Conservation (phyloP, 495 filamentous ascomycete species). For the Hypoxylon lienhwacheense region DNA sequence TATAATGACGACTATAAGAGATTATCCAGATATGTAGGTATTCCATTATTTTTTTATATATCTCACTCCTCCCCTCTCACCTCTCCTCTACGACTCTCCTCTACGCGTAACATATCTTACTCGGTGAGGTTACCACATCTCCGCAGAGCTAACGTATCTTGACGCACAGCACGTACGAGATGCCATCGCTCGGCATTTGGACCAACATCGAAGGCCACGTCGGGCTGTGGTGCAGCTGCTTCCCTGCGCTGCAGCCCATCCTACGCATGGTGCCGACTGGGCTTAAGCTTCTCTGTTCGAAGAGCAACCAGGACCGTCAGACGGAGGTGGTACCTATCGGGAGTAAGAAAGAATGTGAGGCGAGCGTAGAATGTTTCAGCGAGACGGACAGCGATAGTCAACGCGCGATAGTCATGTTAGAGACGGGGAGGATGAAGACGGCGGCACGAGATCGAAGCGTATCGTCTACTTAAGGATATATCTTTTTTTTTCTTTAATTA, state of each 20-base stretch:
- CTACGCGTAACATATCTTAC: background rate
- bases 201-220: slow-evolving; percentile 42
- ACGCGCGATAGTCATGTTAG: slow-evolving; percentile 14
- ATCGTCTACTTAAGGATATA: slow-evolving; percentile 6
- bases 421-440: slow-evolving; percentile 2
- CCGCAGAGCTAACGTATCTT: background rate
- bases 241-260: slow-evolving; percentile 39
- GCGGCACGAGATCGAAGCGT: background rate
- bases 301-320: background rate
- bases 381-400: slow-evolving; percentile 26
- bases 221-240: slow-evolving; percentile 42
- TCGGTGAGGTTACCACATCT: too few relatives aligned
- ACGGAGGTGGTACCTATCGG: too few relatives aligned
- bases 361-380: background rate
- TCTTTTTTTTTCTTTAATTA: too few relatives aligned
- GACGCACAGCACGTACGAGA: slow-evolving; percentile 24
- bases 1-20: slow-evolving; percentile 22
- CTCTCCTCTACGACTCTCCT: background rate
- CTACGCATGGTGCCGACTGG: slow-evolving; percentile 30
- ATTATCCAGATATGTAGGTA: too few relatives aligned
- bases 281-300: slow-evolving; percentile 21
- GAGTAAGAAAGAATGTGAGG: slow-evolving; percentile 1
- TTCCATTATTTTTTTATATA: slow-evolving; percentile 6
- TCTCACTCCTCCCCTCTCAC: slow-evolving; percentile 15
- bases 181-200: slow-evolving; percentile 38